Base-by-base conservation (phyloP, 2,329 filamentous ascomycete species). In the Furcasterigmium furcatum region DNA sequence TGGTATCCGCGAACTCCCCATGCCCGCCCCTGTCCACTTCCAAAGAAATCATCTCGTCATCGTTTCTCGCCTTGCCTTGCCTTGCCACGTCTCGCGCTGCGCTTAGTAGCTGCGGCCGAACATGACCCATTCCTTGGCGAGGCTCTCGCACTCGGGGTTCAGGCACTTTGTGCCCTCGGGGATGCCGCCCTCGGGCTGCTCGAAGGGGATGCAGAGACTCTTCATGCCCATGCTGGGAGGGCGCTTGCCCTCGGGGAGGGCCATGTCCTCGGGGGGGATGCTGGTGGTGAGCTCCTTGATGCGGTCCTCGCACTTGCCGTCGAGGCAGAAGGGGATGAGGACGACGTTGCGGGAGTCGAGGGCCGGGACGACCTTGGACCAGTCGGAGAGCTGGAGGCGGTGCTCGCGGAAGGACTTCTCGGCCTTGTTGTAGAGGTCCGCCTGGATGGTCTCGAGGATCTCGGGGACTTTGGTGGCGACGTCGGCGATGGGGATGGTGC, bases 331-430 rank as follows among this genome's bases (percentile, higher is more conserved):
- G 44, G 92, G 92, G 54, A 97, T 95, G 49, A 97, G 74, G 36
- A 95, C 85, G 36, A 97, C 84, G 62, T 97, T 96, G 80, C 95
- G 95, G 63, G 80, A 75, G 67, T 99, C 94, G 34, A 99, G 81
- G 1, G 89, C 84, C 8, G 94, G 92, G 38, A 94, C 82, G 46
- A 99, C 95, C 44, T 96, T 86, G 32, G 89, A 85, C 94, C 94
- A 99, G 55, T 91, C 82, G 41, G 82, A 88, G 56, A 97, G 76
- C 52, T 87, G 72, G 56, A 94, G 79, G 50, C 91, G 84, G 73
- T 97, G 92, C 50, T 84, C 77, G 41, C 82, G 77, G 79, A 89
- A 99, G 8, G 85, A 74, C 50, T 78, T 76, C 53, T 95, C 85
- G 13, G 95, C 94, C 65, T 88, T 82, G 66, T 59, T 71, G 67